Evolutionary conservation across 805 yeast species (phyloP).

Genomic region (Kurtzmaniella cleridarum): DNA sequence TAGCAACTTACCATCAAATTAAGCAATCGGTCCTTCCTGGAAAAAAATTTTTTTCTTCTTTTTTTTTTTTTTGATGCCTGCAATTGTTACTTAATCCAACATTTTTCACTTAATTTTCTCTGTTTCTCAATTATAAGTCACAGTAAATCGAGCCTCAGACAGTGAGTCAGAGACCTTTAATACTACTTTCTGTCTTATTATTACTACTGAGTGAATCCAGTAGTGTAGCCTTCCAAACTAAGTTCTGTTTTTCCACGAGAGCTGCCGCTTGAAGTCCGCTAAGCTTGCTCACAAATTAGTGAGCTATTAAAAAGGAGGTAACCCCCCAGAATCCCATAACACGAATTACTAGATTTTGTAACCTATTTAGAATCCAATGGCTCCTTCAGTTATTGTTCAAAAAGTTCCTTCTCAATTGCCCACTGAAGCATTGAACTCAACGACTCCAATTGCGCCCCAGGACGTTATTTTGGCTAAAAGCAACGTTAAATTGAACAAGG

Average conservation of each 20-base stretch:
- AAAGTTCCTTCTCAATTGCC: neutral
- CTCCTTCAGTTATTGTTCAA: conserved; percentile 2
- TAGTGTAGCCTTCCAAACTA: too few species aligned
- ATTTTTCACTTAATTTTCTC: too few species aligned
- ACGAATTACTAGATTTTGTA: conserved; percentile 5
- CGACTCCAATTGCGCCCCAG: neutral
- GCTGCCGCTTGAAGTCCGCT: conserved; percentile 40
- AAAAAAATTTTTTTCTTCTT: too few species aligned
- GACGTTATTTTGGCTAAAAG: neutral
- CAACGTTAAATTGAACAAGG: neutral
- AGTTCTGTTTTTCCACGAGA: conserved; percentile 22
- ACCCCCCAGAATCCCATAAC: conserved; percentile 5
- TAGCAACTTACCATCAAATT: too few species aligned
- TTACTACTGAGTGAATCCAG: too few species aligned
- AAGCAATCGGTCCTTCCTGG: too few species aligned
- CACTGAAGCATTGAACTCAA: neutral
- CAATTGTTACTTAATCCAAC: too few species aligned
- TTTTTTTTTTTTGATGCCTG: too few species aligned
- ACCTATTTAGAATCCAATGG: conserved; percentile 1
- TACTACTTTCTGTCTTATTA: too few species aligned
- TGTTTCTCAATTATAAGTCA: too few species aligned
- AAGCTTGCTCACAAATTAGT: conserved; percentile 28
- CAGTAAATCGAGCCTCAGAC: too few species aligned
- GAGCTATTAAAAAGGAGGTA: conserved; percentile 17
- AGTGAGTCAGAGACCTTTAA: too few species aligned